Evolutionary conservation across 73 alveolate species (phyloP).

Genomic region (Durusdinium trenchii): DNA sequence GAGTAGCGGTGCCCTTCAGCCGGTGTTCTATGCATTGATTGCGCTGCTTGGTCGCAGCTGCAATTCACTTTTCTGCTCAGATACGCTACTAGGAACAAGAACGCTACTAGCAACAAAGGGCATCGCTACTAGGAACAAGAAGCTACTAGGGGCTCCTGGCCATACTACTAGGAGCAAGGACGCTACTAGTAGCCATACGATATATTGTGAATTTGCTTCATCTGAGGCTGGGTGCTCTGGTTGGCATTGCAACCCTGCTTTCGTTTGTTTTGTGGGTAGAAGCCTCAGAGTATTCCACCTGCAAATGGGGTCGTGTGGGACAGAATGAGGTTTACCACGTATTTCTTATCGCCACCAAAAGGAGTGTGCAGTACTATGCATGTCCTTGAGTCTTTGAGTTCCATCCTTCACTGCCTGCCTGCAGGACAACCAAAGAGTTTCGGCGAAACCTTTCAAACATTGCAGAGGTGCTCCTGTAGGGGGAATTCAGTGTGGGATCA

Average conservation of each 20-base stretch:
- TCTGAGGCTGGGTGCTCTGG: slow-evolving; percentile 76
- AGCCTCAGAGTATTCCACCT: neutral
- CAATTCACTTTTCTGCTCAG: neutral
- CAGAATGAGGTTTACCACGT: slow-evolving; percentile 66
- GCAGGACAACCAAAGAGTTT: slow-evolving; percentile 89
- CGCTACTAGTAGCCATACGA: neutral
- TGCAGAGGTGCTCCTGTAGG: slow-evolving; percentile 30
- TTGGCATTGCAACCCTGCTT: slow-evolving; percentile 89
- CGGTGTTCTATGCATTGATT: slow-evolving; percentile 61
- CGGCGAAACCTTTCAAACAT: slow-evolving; percentile 62
- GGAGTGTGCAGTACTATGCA: neutral
- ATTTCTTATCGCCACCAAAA: slow-evolving; percentile 84
- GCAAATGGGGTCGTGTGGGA: neutral
- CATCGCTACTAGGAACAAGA: neutral
- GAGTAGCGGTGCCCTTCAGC: slow-evolving; percentile 92
- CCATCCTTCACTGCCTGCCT: neutral
- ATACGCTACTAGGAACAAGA: neutral
- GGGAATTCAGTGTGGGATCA: neutral
- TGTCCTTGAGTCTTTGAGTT: neutral
- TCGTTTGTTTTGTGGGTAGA: slow-evolving; percentile 62
- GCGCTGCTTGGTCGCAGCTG: slow-evolving; percentile 24
- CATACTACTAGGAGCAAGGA: neutral
- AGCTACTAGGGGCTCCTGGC: neutral
- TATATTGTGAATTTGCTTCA: neutral
- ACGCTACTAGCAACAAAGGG: neutral